Evolutionary conservation across 1,139 yeast genomes (phyloP), one percentile per base, ranked within the genome.

Genomic region (Saccharomyces hybrid): DNA sequence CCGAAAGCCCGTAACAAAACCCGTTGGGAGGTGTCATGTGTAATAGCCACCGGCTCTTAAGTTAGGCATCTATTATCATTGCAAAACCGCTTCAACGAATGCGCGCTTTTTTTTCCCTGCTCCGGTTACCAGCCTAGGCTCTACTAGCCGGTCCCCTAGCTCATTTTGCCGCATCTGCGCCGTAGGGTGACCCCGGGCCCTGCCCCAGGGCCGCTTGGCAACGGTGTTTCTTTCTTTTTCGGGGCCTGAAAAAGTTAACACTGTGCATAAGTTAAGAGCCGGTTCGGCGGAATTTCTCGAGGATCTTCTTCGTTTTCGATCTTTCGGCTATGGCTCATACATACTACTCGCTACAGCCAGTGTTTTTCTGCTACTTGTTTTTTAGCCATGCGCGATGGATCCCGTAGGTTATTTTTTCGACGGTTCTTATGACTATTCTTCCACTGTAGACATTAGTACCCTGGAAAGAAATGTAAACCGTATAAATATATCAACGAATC

Each of bases 241-340:
- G 5, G 19, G 5, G 44, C 24, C 44, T 38, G 9, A 19, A 16
- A 12, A 38, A 19, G 19, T 24, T 19, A 12, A 38, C 44, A 38
- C n/a, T 24, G 24, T 38, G 26, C 26, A 19, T 38, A n/a, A 16
- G 26, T 38, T 38, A 38, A 38, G 44, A 38, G 44, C 44, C 44
- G 44, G 19, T 38, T 38, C 7, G 44, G 24, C 44, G 44, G 44
- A 38, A 38, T 38, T 38, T 38, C 44, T 38, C 24, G 24, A 38
- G 21, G 44, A 38, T 38, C 26, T 38, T 21, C 24, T 38, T 4
- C 44, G 9, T 38, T 34, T 38, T 38, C 44, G 44, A 38, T 38
- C 44, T 38, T 38, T 38, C 44, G 44, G 44, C 44, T 38, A 38
- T 38, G 44, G 44, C 44, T 38, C 44, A 19, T 38, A 11, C 44